Conservation (phyloP, 441 rosid species). For the Populus hybrid region DNA sequence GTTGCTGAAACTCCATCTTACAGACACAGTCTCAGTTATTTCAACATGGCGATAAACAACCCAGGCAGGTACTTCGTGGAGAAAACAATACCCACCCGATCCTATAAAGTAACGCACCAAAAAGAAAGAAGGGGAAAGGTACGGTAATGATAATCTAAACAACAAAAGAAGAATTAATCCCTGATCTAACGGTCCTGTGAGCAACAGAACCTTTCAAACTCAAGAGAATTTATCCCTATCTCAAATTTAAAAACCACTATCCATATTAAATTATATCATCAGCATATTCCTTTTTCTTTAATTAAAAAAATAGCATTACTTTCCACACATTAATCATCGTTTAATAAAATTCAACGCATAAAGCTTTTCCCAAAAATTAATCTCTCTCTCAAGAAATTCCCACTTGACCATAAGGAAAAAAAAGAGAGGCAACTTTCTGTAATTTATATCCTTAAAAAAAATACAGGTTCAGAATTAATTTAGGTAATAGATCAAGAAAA, state of each 20-base stretch:
- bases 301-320: not conserved
- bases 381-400: not conserved
- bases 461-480: not conserved
- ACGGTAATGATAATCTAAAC: slow-evolving; percentile 2
- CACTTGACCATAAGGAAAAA: not conserved
- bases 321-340: not conserved
- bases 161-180: slow-evolving; percentile 4
- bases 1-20: not conserved
- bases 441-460: not conserved
- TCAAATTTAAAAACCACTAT: not conserved
- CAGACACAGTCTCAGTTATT: not conserved
- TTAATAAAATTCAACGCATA: not conserved
- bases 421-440: not conserved
- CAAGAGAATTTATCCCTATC: not conserved
- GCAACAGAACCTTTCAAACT: not conserved
- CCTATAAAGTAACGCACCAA: not conserved
- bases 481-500: not conserved
- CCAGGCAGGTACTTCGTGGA: not conserved
- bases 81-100: not conserved
- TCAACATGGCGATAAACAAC: not conserved
- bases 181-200: not conserved
- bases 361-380: not conserved
- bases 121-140: not conserved
- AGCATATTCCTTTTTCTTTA: not conserved
- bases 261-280: not conserved